Conservation (phyloP, 2,329 filamentous ascomycete species). For the Cadophora sp. region DNA sequence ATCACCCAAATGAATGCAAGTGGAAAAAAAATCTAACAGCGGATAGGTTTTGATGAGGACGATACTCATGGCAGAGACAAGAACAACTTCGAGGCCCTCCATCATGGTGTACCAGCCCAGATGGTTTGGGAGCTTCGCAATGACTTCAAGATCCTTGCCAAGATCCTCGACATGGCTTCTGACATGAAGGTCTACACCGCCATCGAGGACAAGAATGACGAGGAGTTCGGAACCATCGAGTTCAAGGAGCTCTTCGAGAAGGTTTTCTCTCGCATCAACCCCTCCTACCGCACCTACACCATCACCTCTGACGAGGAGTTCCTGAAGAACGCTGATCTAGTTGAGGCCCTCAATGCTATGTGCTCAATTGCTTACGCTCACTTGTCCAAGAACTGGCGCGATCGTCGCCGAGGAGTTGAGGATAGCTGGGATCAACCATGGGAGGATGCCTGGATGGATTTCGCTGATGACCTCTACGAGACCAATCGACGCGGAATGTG, state of each 20-base stretch:
- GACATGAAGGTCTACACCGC: slow-evolving; percentile 2
- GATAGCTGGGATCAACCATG: slow-evolving; percentile 4
- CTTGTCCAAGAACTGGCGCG: background rate
- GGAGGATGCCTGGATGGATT: slow-evolving; percentile 11
- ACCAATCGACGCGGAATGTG: background rate
- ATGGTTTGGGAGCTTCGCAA: slow-evolving; percentile 8
- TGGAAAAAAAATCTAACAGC: too few species aligned
- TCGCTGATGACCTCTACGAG: background rate
- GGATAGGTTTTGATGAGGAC: background rate
- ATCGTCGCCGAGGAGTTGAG: slow-evolving; percentile 3
- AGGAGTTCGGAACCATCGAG: background rate
- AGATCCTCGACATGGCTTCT: slow-evolving; percentile 13
- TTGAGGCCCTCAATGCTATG: background rate
- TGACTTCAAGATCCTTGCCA: background rate
- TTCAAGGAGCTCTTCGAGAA: slow-evolving; percentile 12
- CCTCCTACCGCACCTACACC: background rate
- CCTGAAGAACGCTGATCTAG: background rate
- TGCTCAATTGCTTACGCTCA: background rate
- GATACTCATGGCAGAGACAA: background rate
- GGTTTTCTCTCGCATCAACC: background rate
- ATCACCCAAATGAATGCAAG: background rate
- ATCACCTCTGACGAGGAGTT: slow-evolving; percentile 6
- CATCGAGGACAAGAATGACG: background rate
- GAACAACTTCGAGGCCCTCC: slow-evolving; percentile 4
- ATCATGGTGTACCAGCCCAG: background rate